A percentile compares a stretch with the other conserved stretches of the same genome.
Evolutionary conservation across 495 filamentous ascomycete genomes (phyloP).

Genomic region (Entonaema liquescens): DNA sequence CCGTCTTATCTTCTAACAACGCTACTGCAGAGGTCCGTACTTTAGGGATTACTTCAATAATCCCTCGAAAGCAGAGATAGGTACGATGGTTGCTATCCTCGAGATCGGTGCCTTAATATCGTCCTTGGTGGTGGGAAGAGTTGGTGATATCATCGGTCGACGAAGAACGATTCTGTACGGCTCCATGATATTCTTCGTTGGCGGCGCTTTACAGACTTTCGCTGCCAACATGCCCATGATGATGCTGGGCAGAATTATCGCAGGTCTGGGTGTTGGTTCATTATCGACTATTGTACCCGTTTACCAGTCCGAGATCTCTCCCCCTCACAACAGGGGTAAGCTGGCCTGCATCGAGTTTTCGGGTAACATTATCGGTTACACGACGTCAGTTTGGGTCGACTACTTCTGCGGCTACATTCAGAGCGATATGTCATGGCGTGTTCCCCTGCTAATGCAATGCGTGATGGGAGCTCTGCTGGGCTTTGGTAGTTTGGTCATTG

Average conservation of each 20-base stretch:
- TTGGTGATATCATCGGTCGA: constrained; percentile 92
- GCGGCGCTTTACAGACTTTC: constrained; percentile 85
- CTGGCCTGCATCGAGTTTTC: constrained; percentile 98
- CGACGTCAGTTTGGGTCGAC: constrained; percentile 97
- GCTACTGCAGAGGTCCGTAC: constrained; percentile 69
- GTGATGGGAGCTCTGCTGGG: constrained; percentile 89
- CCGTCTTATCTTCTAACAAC: constrained; percentile 37
- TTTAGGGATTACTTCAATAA: constrained; percentile 94
- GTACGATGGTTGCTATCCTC: constrained; percentile 95
- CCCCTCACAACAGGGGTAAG: constrained; percentile 93
- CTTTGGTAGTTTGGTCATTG: constrained; percentile 87
- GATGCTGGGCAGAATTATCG: constrained; percentile 88
- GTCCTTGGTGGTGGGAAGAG: constrained; percentile 84
- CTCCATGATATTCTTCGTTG: constrained; percentile 89
- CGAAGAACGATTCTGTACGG: constrained; percentile 93
- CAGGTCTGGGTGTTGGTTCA: constrained; percentile 92
- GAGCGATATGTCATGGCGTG: constrained; percentile 85
- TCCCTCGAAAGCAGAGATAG: constrained; percentile 82
- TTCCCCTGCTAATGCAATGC: constrained; percentile 92
- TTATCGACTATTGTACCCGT: constrained; percentile 97
- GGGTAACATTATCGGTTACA: constrained; percentile 94
- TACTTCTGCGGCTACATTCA: constrained; percentile 94
- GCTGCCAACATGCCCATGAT: constrained; percentile 88
- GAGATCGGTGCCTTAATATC: constrained; percentile 93
- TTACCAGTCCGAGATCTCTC: constrained; percentile 98